These are phyloP conservation scores for Elsinoe arachidis DNA, from an alignment of 2,329 filamentous ascomycete genomes.

Conservation along the genomic window DNA sequence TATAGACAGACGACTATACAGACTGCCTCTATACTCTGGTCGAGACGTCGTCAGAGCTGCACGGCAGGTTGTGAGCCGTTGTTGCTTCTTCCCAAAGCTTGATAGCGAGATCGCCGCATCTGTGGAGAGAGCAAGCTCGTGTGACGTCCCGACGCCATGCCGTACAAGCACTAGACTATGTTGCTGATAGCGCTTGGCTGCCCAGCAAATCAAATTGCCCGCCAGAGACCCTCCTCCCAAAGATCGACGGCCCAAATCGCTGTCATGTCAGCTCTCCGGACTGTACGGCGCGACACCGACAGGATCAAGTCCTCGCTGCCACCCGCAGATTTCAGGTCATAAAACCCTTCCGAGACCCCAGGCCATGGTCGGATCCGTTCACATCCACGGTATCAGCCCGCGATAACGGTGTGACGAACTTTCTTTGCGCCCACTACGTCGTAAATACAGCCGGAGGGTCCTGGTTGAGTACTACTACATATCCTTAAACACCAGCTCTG, in stretches of 20 bases:
- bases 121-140: background rate
- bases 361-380: conserved; percentile 1
- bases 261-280: background rate
- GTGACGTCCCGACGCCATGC: conserved; percentile 10
- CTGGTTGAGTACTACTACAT: background rate
- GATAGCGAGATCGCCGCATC: background rate
- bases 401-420: conserved; percentile 4
- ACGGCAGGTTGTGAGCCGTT: background rate
- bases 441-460: background rate
- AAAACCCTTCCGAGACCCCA: background rate
- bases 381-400: background rate
- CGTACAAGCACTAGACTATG: conserved; percentile 7
- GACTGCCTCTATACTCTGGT: background rate
- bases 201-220: conserved; percentile 10
- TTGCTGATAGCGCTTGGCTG: conserved; percentile 9
- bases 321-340: background rate
- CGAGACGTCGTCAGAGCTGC: background rate
- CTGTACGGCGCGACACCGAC: background rate
- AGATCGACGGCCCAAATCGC: conserved; percentile 1
- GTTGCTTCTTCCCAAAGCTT: conserved; percentile 6
- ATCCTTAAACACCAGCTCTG: background rate
- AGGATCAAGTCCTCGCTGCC: background rate
- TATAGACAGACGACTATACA: too few species aligned
- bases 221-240: conserved; percentile 1
- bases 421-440: background rate